phyloP scores from a whole-genome alignment of 352 stramenopile genomes.

The Globisporangium paroecandrum region DNA sequence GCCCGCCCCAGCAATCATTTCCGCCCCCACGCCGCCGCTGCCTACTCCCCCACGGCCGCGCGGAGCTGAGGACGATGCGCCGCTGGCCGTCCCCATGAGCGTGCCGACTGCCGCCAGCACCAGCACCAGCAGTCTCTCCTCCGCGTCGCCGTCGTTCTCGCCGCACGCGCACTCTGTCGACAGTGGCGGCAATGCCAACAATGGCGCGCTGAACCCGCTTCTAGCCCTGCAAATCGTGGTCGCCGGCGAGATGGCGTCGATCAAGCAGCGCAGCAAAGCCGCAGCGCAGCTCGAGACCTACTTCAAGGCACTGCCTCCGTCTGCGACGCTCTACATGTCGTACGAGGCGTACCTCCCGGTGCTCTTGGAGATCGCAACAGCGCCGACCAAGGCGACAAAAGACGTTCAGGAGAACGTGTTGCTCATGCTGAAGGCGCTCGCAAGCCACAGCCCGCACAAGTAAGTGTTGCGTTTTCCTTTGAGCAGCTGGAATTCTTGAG shows the following conservation, averaged over 20 bases:
- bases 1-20: conserved; percentile 14
- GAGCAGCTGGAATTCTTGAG: background rate
- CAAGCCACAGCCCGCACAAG: conserved; percentile 36
- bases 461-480: conserved; percentile 3
- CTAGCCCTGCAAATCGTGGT: conserved; percentile 44
- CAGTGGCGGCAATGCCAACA: background rate
- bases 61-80: conserved; percentile 19
- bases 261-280: conserved; percentile 41
- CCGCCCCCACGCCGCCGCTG: conserved; percentile 8
- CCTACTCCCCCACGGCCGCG: conserved; percentile 12
- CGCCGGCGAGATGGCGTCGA: conserved; percentile 26
- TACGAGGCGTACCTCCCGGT: conserved; percentile 53
- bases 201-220: conserved; percentile 33
- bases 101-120: background rate
- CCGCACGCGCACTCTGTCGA: conserved; percentile 6
- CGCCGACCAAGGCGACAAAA: conserved; percentile 24
- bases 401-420: conserved; percentile 41
- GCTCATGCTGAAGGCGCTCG: conserved; percentile 35
- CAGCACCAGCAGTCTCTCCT: conserved; percentile 9
- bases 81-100: conserved; percentile 7
- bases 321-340: conserved; percentile 28
- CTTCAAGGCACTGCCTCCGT: conserved; percentile 23
- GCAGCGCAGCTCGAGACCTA: conserved; percentile 45
- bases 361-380: conserved; percentile 34
- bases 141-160: conserved; percentile 18